These are phyloP conservation scores for Pueraria montana DNA, from an alignment of 306 rosid genomes.

Conservation along the genomic window DNA sequence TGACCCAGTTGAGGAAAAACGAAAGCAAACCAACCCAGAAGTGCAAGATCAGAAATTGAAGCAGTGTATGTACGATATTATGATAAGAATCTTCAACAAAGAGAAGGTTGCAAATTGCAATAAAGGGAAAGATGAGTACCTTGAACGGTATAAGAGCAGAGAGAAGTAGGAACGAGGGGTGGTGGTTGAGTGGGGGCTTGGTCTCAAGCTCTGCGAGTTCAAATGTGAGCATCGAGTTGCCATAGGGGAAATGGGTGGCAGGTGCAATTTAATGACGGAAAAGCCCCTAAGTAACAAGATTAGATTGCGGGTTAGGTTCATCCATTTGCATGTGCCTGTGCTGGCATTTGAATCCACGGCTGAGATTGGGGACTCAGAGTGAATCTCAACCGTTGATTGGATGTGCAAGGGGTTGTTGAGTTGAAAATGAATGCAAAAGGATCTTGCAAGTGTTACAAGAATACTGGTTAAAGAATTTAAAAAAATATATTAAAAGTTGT, in stretches of 20 bases:
- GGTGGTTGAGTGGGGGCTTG: neutral
- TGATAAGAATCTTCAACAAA: neutral
- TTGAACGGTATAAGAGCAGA: neutral
- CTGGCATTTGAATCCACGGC: neutral
- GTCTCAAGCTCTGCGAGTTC: conserved; percentile 22
- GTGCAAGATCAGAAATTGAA: neutral
- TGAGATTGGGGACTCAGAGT: neutral
- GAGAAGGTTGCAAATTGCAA: neutral
- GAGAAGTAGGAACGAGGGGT: neutral
- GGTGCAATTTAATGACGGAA: neutral
- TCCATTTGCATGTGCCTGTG: neutral
- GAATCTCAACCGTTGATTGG: conserved; percentile 23
- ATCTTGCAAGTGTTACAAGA: no score
- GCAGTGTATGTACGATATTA: neutral
- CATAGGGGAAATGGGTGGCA: neutral
- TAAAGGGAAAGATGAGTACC: neutral
- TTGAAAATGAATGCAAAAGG: no score
- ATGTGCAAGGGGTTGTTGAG: neutral
- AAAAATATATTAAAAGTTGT: no score
- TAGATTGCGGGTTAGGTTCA: conserved; percentile 37
- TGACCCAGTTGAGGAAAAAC: neutral
- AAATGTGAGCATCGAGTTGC: neutral
- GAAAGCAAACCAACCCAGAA: neutral
- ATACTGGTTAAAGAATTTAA: no score
- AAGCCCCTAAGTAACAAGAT: conserved; percentile 8